A percentile compares a stretch with the other conserved stretches of the same genome.
Evolutionary conservation across 352 stramenopile species (phyloP).

Genomic region (Globisporangium parvum): DNA sequence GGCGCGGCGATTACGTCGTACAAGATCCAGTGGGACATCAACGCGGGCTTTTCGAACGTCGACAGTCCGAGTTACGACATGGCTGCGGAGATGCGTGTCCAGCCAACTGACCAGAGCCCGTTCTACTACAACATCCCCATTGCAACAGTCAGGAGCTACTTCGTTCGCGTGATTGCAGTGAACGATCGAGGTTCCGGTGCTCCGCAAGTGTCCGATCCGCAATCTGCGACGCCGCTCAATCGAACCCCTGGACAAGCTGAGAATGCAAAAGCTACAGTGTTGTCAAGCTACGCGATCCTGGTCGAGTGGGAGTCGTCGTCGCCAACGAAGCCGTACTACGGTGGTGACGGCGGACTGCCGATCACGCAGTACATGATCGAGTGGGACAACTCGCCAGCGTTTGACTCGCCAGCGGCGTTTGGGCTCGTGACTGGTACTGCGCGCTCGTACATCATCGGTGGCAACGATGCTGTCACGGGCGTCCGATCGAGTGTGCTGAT

Average conservation of each 20-base stretch:
- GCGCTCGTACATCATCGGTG: conserved; percentile 87
- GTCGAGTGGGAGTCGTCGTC: conserved; percentile 88
- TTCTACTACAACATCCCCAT: conserved; percentile 93
- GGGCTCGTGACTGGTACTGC: conserved; percentile 41
- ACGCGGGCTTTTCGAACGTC: conserved; percentile 62
- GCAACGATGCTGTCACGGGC: conserved; percentile 91
- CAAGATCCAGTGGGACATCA: conserved; percentile 90
- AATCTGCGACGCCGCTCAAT: conserved; percentile 49
- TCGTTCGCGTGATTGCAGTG: conserved; percentile 86
- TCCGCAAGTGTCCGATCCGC: conserved; percentile 34
- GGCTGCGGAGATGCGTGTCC: conserved; percentile 33
- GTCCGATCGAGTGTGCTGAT: conserved; percentile 80
- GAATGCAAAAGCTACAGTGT: conserved; percentile 49
- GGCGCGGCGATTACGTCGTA: conserved; percentile 84
- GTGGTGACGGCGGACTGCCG: conserved; percentile 86
- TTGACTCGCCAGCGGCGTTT: conserved; percentile 85
- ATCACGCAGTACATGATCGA: conserved; percentile 96
- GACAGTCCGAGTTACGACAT: conserved; percentile 63
- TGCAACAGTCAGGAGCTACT: conserved; percentile 56
- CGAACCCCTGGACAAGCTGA: conserved; percentile 73
- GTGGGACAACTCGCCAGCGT: conserved; percentile 87
- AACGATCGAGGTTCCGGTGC: conserved; percentile 88
- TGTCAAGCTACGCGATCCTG: conserved; percentile 89
- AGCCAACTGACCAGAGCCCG: conserved; percentile 26
- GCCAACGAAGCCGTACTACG: conserved; percentile 78